phyloP scores from a whole-genome alignment of 768 basidiomycete species.

The Pleurotus djamor region DNA sequence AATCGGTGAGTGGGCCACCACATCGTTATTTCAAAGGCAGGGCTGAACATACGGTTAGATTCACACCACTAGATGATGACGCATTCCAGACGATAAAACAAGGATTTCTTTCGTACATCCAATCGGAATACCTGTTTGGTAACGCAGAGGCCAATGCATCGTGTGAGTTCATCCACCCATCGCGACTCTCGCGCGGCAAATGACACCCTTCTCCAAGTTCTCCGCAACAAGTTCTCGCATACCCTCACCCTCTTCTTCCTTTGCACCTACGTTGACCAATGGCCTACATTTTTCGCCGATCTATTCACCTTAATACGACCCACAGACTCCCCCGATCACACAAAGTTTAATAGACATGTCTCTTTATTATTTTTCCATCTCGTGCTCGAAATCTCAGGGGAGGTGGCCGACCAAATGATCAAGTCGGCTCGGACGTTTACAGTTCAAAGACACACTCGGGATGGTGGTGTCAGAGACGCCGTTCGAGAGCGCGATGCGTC shows the following conservation, averaged over 20 bases:
- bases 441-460: conserved; percentile 71
- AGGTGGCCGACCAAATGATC: conserved; percentile 95
- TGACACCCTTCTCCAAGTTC: conserved; percentile 43
- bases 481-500: conserved; percentile 89
- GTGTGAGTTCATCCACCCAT: conserved; percentile 52
- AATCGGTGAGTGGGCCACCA: conserved; percentile 48
- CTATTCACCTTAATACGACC: conserved; percentile 72
- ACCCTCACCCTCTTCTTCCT: conserved; percentile 88
- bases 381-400: conserved; percentile 91
- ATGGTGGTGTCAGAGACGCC: conserved; percentile 83
- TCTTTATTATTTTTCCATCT: conserved; percentile 90
- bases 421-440: conserved; percentile 81
- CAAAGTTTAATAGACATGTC: conserved; percentile 75
- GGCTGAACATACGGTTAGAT: conserved; percentile 35
- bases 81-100: conserved; percentile 73
- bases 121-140: conserved; percentile 86
- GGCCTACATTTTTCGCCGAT: conserved; percentile 83
- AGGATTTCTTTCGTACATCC: conserved; percentile 78
- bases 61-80: conserved; percentile 66
- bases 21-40: not conserved
- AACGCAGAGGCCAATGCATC: conserved; percentile 76
- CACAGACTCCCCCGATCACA: conserved; percentile 49
- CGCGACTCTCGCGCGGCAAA: conserved; percentile 5
- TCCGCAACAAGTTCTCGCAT: conserved; percentile 95
- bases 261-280: conserved; percentile 81